Percentiles rank a stretch among this genome's conserved stretches.
Evolutionary conservation across 768 basidiomycete species (phyloP).

Genomic region (Podaxis sp.): DNA sequence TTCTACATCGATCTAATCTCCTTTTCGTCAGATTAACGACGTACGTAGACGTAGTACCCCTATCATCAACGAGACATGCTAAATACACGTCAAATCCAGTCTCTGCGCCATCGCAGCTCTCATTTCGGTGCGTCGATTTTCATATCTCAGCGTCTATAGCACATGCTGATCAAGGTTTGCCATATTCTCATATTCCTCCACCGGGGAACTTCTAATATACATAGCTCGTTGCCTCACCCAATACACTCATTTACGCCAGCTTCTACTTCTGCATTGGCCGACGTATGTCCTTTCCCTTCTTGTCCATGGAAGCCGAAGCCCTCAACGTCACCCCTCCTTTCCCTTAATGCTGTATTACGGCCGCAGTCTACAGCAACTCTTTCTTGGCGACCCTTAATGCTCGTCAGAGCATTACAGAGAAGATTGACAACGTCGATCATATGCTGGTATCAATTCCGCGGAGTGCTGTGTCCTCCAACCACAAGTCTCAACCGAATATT

Average conservation of each 20-base stretch:
- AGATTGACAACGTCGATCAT: conserved; percentile 29
- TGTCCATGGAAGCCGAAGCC: background rate
- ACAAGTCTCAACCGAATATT: conserved; percentile 25
- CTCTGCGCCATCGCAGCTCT: conserved; percentile 49
- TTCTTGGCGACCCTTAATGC: conserved; percentile 54
- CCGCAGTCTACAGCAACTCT: conserved; percentile 49
- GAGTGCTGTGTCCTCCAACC: conserved; percentile 22
- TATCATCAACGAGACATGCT: background rate
- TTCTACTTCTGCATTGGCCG: conserved; percentile 58
- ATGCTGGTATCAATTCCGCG: conserved; percentile 33
- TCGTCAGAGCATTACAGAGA: conserved; percentile 34
- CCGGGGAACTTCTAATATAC: background rate
- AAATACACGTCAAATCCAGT: conserved; percentile 21
- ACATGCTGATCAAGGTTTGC: background rate
- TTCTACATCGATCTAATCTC: conserved; percentile 8
- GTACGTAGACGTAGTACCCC: conserved; percentile 21
- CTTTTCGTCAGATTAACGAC: conserved; percentile 33
- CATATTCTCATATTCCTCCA: background rate
- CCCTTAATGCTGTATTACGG: background rate
- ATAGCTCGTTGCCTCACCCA: conserved; percentile 38
- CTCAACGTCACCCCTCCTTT: background rate
- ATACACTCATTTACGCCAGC: conserved; percentile 45
- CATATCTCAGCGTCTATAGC: background rate
- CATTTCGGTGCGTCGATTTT: conserved; percentile 35
- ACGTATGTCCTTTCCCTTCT: conserved; percentile 31